A percentile compares a stretch with the other conserved stretches of the same genome.
phyloP scores from a whole-genome alignment of 441 rosid genomes.

The Populus hybrid region DNA sequence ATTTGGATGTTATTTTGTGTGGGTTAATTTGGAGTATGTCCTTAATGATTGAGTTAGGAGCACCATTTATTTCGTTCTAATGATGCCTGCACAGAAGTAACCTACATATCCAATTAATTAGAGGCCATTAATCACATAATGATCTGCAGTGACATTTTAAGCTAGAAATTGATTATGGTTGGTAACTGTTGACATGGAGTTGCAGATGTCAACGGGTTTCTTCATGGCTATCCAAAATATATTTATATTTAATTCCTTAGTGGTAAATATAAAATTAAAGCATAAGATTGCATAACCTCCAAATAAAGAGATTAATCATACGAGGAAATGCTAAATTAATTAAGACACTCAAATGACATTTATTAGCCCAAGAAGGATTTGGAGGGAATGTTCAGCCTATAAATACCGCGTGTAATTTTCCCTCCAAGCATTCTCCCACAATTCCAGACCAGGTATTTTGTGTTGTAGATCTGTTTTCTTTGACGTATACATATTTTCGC shows the following conservation, averaged over 20 bases:
- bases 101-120: background rate
- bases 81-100: background rate
- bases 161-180: background rate
- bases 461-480: background rate
- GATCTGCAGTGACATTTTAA: background rate
- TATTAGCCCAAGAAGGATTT: background rate
- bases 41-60: no score
- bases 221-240: background rate
- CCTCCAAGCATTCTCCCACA: constrained; percentile 1
- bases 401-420: constrained; percentile 20
- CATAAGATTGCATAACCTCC: constrained; percentile 28
- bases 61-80: background rate
- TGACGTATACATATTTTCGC: background rate
- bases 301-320: constrained; percentile 23
- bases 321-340: constrained; percentile 2
- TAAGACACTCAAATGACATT: background rate
- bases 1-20: background rate
- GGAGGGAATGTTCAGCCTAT: constrained; percentile 21
- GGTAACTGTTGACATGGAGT: constrained; percentile 1
- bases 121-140: background rate
- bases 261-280: constrained; percentile 10
- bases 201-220: background rate
- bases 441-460: background rate
- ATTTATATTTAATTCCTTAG: background rate
- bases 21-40: background rate